phyloP scores from a whole-genome alignment of 805 yeast genomes.

The Tetrapisispora phaffii region DNA sequence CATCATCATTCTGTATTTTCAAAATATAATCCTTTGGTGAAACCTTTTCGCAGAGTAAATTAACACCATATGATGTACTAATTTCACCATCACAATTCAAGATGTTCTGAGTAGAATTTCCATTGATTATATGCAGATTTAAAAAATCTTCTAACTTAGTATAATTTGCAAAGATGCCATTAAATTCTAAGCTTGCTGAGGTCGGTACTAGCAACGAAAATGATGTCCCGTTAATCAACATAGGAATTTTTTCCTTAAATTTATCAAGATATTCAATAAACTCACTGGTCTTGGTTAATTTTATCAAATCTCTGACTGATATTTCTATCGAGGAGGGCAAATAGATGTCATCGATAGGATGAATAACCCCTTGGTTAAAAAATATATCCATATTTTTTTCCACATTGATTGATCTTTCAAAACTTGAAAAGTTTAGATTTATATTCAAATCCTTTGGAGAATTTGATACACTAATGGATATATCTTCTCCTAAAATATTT shows the following conservation, averaged over 20 bases:
- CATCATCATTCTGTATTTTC: conserved; percentile 38
- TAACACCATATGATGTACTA: conserved; percentile 35
- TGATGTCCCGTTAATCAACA: conserved; percentile 33
- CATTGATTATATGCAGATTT: conserved; percentile 60
- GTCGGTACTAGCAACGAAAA: conserved; percentile 70
- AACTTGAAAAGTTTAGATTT: conserved; percentile 9
- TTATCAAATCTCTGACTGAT: conserved; percentile 44
- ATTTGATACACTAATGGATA: background rate
- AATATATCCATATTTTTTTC: conserved; percentile 49
- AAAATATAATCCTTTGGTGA: conserved; percentile 32
- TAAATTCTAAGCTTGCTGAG: conserved; percentile 41
- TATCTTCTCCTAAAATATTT: background rate
- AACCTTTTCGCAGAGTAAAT: conserved; percentile 36
- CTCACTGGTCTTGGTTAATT: conserved; percentile 39
- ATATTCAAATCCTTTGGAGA: background rate
- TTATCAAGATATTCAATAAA: conserved; percentile 39
- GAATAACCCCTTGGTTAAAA: conserved; percentile 79
- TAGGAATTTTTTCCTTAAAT: conserved; percentile 35
- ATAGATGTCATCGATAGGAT: conserved; percentile 47
- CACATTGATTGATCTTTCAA: conserved; percentile 16
- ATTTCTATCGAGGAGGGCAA: conserved; percentile 51
- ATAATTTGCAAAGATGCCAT: conserved; percentile 38
- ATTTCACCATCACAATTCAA: conserved; percentile 40
- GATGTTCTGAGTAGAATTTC: conserved; percentile 38
- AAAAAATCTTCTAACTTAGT: conserved; percentile 44